phyloP scores from a whole-genome alignment of 2,329 filamentous ascomycete species.

The Botrytis medusae region DNA sequence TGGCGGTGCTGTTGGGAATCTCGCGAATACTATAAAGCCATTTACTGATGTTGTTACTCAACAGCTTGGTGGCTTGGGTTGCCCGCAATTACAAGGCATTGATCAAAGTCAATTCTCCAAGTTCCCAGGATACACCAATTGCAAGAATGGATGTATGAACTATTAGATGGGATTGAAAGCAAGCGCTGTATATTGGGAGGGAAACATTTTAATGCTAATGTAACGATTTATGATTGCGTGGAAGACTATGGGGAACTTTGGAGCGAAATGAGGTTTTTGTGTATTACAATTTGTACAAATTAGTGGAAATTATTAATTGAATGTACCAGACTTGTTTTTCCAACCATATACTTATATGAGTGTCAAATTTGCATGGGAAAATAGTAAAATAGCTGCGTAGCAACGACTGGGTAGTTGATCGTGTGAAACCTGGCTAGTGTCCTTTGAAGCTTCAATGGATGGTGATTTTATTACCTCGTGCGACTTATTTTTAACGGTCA shows the following conservation, averaged over 20 bases:
- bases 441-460: not conserved
- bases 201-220: not conserved
- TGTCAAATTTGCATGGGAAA: not conserved
- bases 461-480: not conserved
- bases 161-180: not conserved
- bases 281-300: not conserved
- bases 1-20: not conserved
- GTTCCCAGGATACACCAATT: constrained; percentile 15
- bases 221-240: not conserved
- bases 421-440: not conserved
- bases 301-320: not conserved
- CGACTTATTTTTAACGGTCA: not conserved
- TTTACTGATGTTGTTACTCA: not conserved
- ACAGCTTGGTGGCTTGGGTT: constrained; percentile 23
- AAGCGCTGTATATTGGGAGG: not conserved
- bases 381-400: not conserved
- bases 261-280: not conserved
- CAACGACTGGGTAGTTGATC: no score
- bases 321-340: not conserved
- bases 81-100: constrained; percentile 8
- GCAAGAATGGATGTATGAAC: constrained; percentile 5
- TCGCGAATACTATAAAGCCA: constrained; percentile 9
- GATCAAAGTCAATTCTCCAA: not conserved
- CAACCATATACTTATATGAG: not conserved
- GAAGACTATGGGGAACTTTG: no score